Conservation (phyloP, 768 basidiomycete species). For the Xerocomellus amylosporus region DNA sequence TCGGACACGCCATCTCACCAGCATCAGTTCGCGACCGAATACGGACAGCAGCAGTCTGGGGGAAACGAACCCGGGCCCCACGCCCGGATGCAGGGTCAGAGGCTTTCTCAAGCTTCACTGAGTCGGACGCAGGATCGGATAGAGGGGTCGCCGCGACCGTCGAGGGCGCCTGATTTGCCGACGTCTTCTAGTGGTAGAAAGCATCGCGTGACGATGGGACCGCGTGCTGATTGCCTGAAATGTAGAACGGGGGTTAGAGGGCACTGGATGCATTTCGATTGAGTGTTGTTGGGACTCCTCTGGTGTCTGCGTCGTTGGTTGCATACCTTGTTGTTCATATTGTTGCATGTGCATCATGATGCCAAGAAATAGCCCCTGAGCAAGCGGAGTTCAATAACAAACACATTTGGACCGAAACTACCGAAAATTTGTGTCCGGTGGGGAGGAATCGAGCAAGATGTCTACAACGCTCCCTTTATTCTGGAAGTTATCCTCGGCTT, state of each 20-base stretch:
- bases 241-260: conserved; percentile 65
- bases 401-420: conserved; percentile 1
- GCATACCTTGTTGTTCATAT: conserved; percentile 5
- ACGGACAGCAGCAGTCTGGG: conserved; percentile 2
- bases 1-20: conserved; percentile 20
- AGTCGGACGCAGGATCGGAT: conserved; percentile 11
- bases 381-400: conserved; percentile 23
- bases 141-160: conserved; percentile 17
- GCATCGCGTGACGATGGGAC: conserved; percentile 67
- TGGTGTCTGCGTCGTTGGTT: not conserved
- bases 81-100: conserved; percentile 2
- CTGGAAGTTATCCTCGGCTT: conserved; percentile 86
- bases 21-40: conserved; percentile 6
- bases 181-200: conserved; percentile 27
- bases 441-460: conserved; percentile 40
- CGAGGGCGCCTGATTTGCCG: conserved; percentile 11
- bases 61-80: not conserved
- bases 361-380: conserved; percentile 2
- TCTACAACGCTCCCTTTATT: conserved; percentile 89
- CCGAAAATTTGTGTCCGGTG: conserved; percentile 12
- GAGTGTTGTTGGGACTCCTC: not conserved
- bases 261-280: conserved; percentile 69
- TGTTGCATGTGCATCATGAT: conserved; percentile 4
- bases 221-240: conserved; percentile 64
- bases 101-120: not conserved